These are phyloP conservation scores for Rhodotorula toruloides DNA, from an alignment of 768 basidiomycete species.

Conservation along the genomic window DNA sequence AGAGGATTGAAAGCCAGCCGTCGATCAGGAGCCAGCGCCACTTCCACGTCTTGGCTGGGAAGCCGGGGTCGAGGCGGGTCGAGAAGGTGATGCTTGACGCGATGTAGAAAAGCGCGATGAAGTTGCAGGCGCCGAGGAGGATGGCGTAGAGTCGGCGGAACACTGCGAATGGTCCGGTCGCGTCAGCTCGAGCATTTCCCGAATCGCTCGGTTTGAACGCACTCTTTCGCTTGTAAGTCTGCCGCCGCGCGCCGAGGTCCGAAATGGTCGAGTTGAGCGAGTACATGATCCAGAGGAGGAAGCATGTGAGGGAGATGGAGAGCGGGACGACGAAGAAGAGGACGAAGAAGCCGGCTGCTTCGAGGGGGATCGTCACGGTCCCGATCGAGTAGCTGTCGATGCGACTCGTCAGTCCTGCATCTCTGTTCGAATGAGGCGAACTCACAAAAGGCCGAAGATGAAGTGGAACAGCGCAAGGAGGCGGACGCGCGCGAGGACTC, in stretches of 20 bases:
- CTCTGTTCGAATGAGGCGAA: neutral
- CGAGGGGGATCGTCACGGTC: slow-evolving; percentile 84
- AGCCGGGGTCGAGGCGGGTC: slow-evolving; percentile 65
- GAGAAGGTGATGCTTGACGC: slow-evolving; percentile 88
- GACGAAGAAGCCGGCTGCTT: slow-evolving; percentile 74
- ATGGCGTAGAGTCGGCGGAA: slow-evolving; percentile 81
- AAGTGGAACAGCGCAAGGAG: slow-evolving; percentile 79
- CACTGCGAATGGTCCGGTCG: slow-evolving; percentile 63
- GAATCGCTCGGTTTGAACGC: neutral
- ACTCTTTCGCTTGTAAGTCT: slow-evolving; percentile 43
- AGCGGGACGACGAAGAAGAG: slow-evolving; percentile 89
- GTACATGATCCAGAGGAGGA: slow-evolving; percentile 81
- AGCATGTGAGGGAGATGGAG: slow-evolving; percentile 89
- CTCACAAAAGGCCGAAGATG: slow-evolving; percentile 71
- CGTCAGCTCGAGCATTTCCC: slow-evolving; percentile 55
- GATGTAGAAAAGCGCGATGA: slow-evolving; percentile 83
- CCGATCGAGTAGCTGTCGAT: slow-evolving; percentile 79
- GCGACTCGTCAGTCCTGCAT: slow-evolving; percentile 47
- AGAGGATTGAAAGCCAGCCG: slow-evolving; percentile 85
- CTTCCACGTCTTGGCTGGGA: slow-evolving; percentile 26
- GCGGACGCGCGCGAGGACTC: slow-evolving; percentile 76
- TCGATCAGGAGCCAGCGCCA: slow-evolving; percentile 91
- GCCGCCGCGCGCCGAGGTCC: slow-evolving; percentile 74
- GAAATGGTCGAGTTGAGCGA: slow-evolving; percentile 67
- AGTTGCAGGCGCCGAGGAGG: slow-evolving; percentile 70